Percentiles rank a stretch among this genome's conserved stretches.
These are phyloP conservation scores for Aspergillus ustus DNA, from an alignment of 2,329 filamentous ascomycete genomes.

Conservation along the genomic window DNA sequence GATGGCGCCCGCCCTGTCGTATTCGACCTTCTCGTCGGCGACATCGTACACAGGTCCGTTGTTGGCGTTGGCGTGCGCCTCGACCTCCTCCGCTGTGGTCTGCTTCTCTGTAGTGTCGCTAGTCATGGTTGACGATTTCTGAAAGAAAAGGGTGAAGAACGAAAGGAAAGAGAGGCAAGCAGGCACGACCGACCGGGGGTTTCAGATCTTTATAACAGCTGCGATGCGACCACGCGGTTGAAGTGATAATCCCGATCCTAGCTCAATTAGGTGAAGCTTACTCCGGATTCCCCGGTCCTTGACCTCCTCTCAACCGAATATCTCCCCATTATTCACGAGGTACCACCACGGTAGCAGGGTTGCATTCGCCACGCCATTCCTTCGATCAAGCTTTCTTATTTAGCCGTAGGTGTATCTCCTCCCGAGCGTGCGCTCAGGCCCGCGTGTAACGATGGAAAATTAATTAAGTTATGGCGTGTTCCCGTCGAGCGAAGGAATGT, in stretches of 20 bases:
- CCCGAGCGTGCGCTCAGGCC: neutral
- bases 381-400: neutral
- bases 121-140: slow-evolving; percentile 21
- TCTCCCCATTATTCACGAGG: too few species aligned
- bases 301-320: slow-evolving; percentile 12
- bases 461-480: slow-evolving; percentile 20
- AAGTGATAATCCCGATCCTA: slow-evolving; percentile 17
- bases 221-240: slow-evolving; percentile 25
- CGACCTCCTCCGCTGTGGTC: slow-evolving; percentile 34
- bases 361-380: too few species aligned
- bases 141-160: slow-evolving; percentile 27
- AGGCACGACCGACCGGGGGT: slow-evolving; percentile 34
- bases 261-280: slow-evolving; percentile 32
- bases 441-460: slow-evolving; percentile 6
- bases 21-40: slow-evolving; percentile 43
- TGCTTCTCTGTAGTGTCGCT: slow-evolving; percentile 39
- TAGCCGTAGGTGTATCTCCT: slow-evolving; percentile 9
- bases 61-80: slow-evolving; percentile 33
- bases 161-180: slow-evolving; percentile 29
- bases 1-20: slow-evolving; percentile 59
- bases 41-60: slow-evolving; percentile 38
- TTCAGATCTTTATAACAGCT: slow-evolving; percentile 40
- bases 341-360: too few species aligned
- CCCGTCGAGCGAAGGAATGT: slow-evolving; percentile 9
- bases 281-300: slow-evolving; percentile 33